Evolutionary conservation across 306 rosid species (phyloP), one percentile per base, ranked within the genome.

Genomic region (Fagus crenata): DNA sequence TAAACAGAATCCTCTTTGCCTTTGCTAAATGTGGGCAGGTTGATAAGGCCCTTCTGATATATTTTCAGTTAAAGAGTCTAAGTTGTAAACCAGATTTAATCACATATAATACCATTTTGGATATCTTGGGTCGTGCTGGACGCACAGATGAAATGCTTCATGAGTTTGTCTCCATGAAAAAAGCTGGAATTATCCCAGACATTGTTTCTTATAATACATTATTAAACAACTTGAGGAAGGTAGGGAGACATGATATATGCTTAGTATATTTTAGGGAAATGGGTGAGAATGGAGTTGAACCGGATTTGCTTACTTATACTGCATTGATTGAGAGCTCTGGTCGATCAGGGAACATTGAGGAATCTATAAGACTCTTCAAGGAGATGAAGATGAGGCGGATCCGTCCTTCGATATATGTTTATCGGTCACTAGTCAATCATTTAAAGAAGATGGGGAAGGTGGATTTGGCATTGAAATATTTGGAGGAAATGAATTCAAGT

Each of bases 291-390:
- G 84, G 91, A 39, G 83, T 85, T 72, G 73, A 84, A 74, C 91
- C 91, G 33, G 92, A 91, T 88, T 81, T 89, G 90, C 93, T 88
- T 76, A 89, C 93, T 64, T 93, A 91, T 67, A 85, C 89, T 67
- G 92, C 97, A 59, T 46, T 89, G 69, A 91, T 91, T 82, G 89
- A 88, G 75, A 68, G 84, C 77, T 75, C 80, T 51, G 97, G 98
- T 28, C 76, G 93, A 54, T 79, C 90, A 68, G 98, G 97, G 72
- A 91, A 91, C 41, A 68, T 80, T n/a, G 89, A 89, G 83, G 90
- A 83, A 59, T 82, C 97, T 46, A 49, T 89, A 78, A 85, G 78
- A 87, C 84, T 77, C 73, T 90, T 91, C 53, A 70, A 41, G 58
- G 88, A 93, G 82, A 91, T 91, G 97, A 93, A 89, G 84, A 80